A percentile compares a stretch with the other conserved stretches of the same genome.
Conservation (phyloP, 768 basidiomycete genomes). For the Hysterangium stoloniferum region DNA sequence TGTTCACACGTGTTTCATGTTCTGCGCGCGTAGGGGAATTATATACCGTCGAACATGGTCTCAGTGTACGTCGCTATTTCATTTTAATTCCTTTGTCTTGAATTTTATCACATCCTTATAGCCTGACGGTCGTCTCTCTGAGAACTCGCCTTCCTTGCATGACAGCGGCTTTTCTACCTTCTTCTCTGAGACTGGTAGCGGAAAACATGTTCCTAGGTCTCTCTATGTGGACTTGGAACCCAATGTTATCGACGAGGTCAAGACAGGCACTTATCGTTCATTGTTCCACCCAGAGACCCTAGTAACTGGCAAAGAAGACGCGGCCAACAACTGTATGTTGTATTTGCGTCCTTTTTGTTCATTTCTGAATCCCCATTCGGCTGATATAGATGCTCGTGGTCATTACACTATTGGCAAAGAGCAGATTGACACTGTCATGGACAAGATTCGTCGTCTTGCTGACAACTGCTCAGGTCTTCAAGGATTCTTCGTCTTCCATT, state of each 20-base stretch:
- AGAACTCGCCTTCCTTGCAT: constrained; percentile 55
- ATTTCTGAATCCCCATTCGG: too few species aligned
- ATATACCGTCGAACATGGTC: constrained; percentile 95
- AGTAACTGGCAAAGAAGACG: constrained; percentile 97
- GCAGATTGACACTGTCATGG: constrained; percentile 92
- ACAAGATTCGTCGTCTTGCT: constrained; percentile 88
- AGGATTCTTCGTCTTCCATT: constrained; percentile 99
- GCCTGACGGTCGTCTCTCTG: constrained; percentile 87
- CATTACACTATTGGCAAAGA: constrained; percentile 99
- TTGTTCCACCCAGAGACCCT: constrained; percentile 98
- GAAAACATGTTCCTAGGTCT: constrained; percentile 94
- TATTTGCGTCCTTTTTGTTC: too few species aligned
- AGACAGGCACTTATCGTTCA: constrained; percentile 82
- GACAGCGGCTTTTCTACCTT: constrained; percentile 95
- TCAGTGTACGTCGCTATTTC: constrained; percentile 59
- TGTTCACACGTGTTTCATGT: neutral
- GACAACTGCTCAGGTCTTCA: constrained; percentile 97
- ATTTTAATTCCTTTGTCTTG: constrained; percentile 15
- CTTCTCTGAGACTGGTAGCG: constrained; percentile 91
- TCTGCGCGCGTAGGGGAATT: constrained; percentile 65
- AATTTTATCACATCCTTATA: constrained; percentile 25
- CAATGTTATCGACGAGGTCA: constrained; percentile 92
- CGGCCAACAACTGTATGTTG: constrained; percentile 94
- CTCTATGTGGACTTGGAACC: constrained; percentile 96
- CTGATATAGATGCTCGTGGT: constrained; percentile 76